Conservation (phyloP, 495 filamentous ascomycete genomes). For the Aspergillus baeticus region DNA sequence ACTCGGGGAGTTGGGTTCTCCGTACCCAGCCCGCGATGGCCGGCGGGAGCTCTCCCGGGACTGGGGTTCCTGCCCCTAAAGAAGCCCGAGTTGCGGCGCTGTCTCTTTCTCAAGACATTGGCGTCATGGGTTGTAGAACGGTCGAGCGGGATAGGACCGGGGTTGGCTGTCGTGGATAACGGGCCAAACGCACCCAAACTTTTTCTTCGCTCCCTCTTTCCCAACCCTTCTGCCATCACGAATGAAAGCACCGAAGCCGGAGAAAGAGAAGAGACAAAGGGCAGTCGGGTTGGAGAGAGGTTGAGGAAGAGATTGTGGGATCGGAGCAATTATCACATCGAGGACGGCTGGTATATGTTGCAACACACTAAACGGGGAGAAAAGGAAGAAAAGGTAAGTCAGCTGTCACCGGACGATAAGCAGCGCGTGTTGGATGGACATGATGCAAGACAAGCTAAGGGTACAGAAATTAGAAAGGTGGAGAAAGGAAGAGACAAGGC, state of each 20-base stretch:
- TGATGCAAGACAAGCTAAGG: slow-evolving; percentile 20
- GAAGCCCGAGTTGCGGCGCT: slow-evolving; percentile 46
- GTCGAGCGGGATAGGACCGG: slow-evolving; percentile 28
- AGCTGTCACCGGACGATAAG: slow-evolving; percentile 20
- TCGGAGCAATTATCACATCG: slow-evolving; percentile 29
- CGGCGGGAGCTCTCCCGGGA: slow-evolving; percentile 17
- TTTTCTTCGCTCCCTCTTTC: slow-evolving; percentile 45
- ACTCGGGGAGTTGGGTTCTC: slow-evolving; percentile 22
- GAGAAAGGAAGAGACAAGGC: slow-evolving; percentile 18
- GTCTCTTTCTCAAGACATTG: slow-evolving; percentile 34
- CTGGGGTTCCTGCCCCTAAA: slow-evolving; percentile 36
- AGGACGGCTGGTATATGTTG: slow-evolving; percentile 29
- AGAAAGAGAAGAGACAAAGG: slow-evolving; percentile 13
- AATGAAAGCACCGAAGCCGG: slow-evolving; percentile 14
- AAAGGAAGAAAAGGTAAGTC: slow-evolving; percentile 16
- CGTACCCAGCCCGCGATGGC: slow-evolving; percentile 32
- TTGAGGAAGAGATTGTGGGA: slow-evolving; percentile 15
- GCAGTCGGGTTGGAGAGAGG: slow-evolving; percentile 1
- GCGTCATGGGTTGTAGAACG: slow-evolving; percentile 41
- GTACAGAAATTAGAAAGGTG: slow-evolving; percentile 19
- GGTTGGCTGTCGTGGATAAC: slow-evolving; percentile 19
- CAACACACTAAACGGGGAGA: slow-evolving; percentile 26
- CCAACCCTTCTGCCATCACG: slow-evolving; percentile 41
- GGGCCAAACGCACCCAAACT: slow-evolving; percentile 43
- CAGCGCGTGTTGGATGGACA: slow-evolving; percentile 15